Evolutionary conservation across 306 rosid species (phyloP), one percentile per base, ranked within the genome.

Genomic region (Lathyrus aphaca): DNA sequence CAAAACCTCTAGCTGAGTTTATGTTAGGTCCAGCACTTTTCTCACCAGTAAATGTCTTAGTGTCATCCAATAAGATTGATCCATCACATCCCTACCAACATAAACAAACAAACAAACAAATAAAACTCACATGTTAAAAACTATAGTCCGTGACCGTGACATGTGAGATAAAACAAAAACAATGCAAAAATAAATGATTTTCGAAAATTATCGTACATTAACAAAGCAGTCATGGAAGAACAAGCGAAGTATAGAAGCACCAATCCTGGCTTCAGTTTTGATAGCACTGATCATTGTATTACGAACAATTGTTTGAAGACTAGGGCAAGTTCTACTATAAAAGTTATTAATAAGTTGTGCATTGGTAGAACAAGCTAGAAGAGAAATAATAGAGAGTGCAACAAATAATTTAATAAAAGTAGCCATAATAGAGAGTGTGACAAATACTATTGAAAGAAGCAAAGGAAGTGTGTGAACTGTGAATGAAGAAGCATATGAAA

Each of bases 31-130:
- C 30, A 0, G 95, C 97, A 44, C 75, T 91, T 64, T 94, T 86
- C 77, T 94, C 99, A 2, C 99, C 95, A 0, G 76, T 79, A 75
- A 87, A 81, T 0, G 84, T 79, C 3, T 76, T 46, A 0, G 83
- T 87, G 76, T 88, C 99, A 29, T 86, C 99, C 51, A 90, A 75
- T 2, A 90, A 68, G 15, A 90, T 57, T 8, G 92, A 85, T 38
- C 60, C 98, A 71, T 93, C 97, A 7, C 96, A 88, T 0, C 97
- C 98, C 96, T 93, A 46, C 69, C 66, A 68, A 2, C 2, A 45
- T 35, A 10, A 14, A 11, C 25, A 57, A 54, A 46, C 25, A 57
- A 54, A 46, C 0, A 54, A 66, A 64, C 7, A 7, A 23, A 23
- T 1, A 23, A 61, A 55, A 54, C n/a, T 37, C 46, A 35, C 39